Conservation (phyloP, 148 eudicot genomes). For the Camellia lanceoleosa region DNA sequence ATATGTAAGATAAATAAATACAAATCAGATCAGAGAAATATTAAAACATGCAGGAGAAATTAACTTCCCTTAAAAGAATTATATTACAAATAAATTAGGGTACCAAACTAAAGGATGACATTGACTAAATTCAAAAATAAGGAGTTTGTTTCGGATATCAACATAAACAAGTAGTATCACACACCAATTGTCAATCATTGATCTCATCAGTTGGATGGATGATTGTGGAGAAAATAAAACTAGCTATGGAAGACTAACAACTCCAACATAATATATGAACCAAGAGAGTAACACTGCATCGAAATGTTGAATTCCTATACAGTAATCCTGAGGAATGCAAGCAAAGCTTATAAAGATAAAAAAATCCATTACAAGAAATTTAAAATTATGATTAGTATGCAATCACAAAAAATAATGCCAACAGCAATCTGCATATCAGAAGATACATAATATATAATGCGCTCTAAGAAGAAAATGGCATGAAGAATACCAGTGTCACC, state of each 20-base stretch:
- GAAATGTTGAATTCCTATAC: neutral
- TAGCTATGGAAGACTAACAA: neutral
- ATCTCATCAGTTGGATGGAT: neutral
- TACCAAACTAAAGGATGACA: neutral
- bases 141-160: neutral
- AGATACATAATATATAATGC: neutral
- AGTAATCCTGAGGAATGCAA: neutral
- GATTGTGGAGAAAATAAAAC: neutral
- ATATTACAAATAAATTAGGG: neutral
- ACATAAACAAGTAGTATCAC: neutral
- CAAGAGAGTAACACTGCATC: slow-evolving; percentile 10
- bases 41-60: neutral
- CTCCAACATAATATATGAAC: neutral
- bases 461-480: slow-evolving; percentile 3
- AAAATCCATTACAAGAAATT: neutral
- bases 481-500: slow-evolving; percentile 84
- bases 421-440: neutral
- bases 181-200: neutral
- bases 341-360: neutral
- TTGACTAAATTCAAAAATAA: neutral
- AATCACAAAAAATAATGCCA: neutral
- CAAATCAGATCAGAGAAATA: neutral
- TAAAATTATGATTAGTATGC: neutral
- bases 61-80: neutral
- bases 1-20: neutral